These are phyloP conservation scores for Lavandula angustifolia DNA, from an alignment of 257 asterid genomes.

Conservation along the genomic window DNA sequence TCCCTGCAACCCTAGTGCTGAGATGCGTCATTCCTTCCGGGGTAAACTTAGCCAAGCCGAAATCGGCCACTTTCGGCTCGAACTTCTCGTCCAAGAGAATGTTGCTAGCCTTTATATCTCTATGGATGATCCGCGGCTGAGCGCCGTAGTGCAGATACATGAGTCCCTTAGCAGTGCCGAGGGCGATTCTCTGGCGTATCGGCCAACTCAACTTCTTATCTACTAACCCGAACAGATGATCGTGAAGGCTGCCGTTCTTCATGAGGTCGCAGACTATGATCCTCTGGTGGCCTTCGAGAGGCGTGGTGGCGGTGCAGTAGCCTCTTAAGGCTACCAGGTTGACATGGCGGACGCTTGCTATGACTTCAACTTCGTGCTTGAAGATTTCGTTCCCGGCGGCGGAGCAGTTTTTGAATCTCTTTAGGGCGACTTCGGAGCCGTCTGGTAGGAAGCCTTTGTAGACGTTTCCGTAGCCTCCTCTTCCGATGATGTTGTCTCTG, in stretches of 20 bases:
- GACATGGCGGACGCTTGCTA: constrained; percentile 82
- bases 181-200: constrained; percentile 67
- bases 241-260: constrained; percentile 84
- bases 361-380: constrained; percentile 77
- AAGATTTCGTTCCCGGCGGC: constrained; percentile 72
- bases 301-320: constrained; percentile 77
- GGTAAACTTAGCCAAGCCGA: constrained; percentile 81
- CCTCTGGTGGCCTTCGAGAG: constrained; percentile 80
- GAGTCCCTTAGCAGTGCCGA: constrained; percentile 82
- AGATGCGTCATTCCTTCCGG: constrained; percentile 83
- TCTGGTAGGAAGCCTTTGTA: constrained; percentile 70
- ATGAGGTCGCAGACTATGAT: constrained; percentile 84
- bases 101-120: constrained; percentile 87
- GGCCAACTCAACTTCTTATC: constrained; percentile 72
- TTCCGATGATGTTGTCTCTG: constrained; percentile 58
- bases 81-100: constrained; percentile 78
- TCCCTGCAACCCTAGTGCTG: constrained; percentile 96
- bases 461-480: constrained; percentile 91
- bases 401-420: constrained; percentile 87
- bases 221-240: constrained; percentile 60
- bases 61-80: constrained; percentile 86
- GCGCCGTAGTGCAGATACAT: constrained; percentile 87
- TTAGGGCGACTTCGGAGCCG: constrained; percentile 77
- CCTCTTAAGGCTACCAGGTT: constrained; percentile 81
- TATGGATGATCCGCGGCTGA: constrained; percentile 67